phyloP scores from a whole-genome alignment of 1,139 yeast species.

The Hansenula sp. region DNA sequence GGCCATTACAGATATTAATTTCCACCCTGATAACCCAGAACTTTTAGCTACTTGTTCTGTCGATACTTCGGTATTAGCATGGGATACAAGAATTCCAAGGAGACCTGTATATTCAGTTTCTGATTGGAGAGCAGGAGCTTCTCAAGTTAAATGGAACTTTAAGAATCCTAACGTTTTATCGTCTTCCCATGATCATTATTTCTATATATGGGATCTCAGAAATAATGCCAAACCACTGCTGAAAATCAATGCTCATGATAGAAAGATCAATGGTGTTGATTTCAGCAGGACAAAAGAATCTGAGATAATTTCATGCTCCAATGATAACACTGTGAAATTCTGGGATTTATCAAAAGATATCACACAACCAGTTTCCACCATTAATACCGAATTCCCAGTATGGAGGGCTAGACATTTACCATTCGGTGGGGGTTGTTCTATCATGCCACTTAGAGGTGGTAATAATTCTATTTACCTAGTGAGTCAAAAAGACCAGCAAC shows the following conservation, averaged over 20 bases:
- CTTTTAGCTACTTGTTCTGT: conserved; percentile 90
- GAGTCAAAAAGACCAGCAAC: conserved; percentile 40
- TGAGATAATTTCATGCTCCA: conserved; percentile 74
- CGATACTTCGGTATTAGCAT: conserved; percentile 79
- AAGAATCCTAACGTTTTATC: conserved; percentile 74
- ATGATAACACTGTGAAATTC: conserved; percentile 79
- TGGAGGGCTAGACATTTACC: conserved; percentile 87
- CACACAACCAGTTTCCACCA: conserved; percentile 50
- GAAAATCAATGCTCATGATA: conserved; percentile 66
- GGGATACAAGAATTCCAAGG: conserved; percentile 85
- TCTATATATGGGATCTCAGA: conserved; percentile 85
- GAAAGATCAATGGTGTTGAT: conserved; percentile 87
- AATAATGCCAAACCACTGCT: conserved; percentile 75
- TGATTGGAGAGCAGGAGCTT: conserved; percentile 93
- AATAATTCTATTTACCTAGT: conserved; percentile 68
- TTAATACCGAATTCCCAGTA: conserved; percentile 77
- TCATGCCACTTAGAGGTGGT: conserved; percentile 91
- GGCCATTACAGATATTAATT: conserved; percentile 94
- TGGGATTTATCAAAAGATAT: conserved; percentile 62
- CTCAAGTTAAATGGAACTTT: conserved; percentile 93
- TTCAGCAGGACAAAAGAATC: conserved; percentile 61
- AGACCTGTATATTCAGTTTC: conserved; percentile 76
- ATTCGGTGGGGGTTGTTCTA: conserved; percentile 86
- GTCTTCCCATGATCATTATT: conserved; percentile 76
- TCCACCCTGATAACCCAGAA: conserved; percentile 85